phyloP scores from a whole-genome alignment of 1,284 basidiomycete species.

The Rhodotorula sp. region DNA sequence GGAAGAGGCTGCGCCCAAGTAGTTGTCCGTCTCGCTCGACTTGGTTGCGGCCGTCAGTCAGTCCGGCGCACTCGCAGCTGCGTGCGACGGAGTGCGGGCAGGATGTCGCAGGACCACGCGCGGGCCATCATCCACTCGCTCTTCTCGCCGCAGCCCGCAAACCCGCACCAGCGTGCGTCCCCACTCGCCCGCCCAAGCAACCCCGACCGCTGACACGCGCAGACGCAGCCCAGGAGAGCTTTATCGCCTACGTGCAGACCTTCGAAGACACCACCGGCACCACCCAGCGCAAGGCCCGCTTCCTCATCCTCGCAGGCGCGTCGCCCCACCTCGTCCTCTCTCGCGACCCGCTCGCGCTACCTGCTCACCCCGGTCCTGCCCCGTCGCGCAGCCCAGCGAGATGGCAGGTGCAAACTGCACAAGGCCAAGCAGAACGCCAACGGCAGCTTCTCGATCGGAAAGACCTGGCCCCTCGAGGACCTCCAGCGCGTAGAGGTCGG shows the following conservation, averaged over 20 bases:
- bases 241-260: slow-evolving; percentile 83
- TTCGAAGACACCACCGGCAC: slow-evolving; percentile 67
- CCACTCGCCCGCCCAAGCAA: not conserved
- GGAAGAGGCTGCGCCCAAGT: not conserved
- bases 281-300: slow-evolving; percentile 42
- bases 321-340: not conserved
- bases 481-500: slow-evolving; percentile 75
- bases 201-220: not conserved
- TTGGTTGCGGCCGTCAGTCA: no score
- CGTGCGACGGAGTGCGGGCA: not conserved
- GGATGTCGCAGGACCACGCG: slow-evolving; percentile 22
- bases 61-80: not conserved
- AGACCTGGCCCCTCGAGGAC: slow-evolving; percentile 88
- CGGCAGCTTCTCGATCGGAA: slow-evolving; percentile 93
- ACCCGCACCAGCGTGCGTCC: not conserved
- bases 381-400: slow-evolving; percentile 11
- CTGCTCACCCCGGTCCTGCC: not conserved
- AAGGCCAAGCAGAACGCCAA: slow-evolving; percentile 97
- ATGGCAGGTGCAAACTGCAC: slow-evolving; percentile 60
- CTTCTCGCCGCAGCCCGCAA: slow-evolving; percentile 61
- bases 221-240: slow-evolving; percentile 64
- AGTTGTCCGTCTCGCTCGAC: not conserved
- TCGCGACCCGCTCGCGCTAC: not conserved
- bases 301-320: slow-evolving; percentile 44
- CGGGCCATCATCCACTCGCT: slow-evolving; percentile 71